These are phyloP conservation scores for Penicillium sclerotigenum DNA, from an alignment of 2,329 filamentous ascomycete species.

Conservation along the genomic window DNA sequence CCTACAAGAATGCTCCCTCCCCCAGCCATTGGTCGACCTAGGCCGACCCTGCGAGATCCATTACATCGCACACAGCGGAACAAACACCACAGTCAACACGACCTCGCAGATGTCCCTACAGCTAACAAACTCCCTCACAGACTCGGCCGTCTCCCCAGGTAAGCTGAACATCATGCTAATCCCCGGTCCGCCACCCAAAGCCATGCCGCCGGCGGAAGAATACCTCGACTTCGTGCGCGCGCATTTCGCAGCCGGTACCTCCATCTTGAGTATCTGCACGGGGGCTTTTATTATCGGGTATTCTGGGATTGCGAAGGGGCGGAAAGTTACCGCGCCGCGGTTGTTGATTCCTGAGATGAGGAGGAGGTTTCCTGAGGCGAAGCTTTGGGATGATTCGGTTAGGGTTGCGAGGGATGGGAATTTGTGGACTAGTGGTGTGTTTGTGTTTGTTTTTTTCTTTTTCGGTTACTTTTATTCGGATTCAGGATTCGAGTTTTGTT, in stretches of 20 bases:
- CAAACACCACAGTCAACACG: slow-evolving; percentile 11
- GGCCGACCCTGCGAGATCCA: slow-evolving; percentile 28
- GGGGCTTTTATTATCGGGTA: slow-evolving; percentile 22
- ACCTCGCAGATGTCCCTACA: slow-evolving; percentile 31
- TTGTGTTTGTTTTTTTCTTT: not conserved
- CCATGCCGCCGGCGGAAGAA: slow-evolving; percentile 25
- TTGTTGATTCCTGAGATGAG: slow-evolving; percentile 22
- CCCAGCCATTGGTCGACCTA: slow-evolving; percentile 27
- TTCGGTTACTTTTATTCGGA: not conserved
- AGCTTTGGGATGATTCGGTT: slow-evolving; percentile 20
- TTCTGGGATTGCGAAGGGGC: slow-evolving; percentile 23
- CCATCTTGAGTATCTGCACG: slow-evolving; percentile 29
- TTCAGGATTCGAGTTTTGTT: not conserved
- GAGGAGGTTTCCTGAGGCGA: slow-evolving; percentile 24
- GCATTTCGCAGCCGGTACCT: slow-evolving; percentile 30
- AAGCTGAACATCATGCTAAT: slow-evolving; percentile 38
- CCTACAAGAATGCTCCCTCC: slow-evolving; percentile 31
- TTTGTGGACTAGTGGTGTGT: slow-evolving; percentile 26
- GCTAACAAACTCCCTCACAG: slow-evolving; percentile 28
- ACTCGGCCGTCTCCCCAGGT: slow-evolving; percentile 33
- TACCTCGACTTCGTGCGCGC: slow-evolving; percentile 32
- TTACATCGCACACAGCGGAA: slow-evolving; percentile 28
- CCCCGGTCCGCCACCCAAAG: slow-evolving; percentile 37
- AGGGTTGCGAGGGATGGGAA: slow-evolving; percentile 24
- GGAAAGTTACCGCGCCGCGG: slow-evolving; percentile 23